Evolutionary conservation across 495 filamentous ascomycete species (phyloP), one percentile per base, ranked within the genome.

Genomic region (Penicillium turbatum): DNA sequence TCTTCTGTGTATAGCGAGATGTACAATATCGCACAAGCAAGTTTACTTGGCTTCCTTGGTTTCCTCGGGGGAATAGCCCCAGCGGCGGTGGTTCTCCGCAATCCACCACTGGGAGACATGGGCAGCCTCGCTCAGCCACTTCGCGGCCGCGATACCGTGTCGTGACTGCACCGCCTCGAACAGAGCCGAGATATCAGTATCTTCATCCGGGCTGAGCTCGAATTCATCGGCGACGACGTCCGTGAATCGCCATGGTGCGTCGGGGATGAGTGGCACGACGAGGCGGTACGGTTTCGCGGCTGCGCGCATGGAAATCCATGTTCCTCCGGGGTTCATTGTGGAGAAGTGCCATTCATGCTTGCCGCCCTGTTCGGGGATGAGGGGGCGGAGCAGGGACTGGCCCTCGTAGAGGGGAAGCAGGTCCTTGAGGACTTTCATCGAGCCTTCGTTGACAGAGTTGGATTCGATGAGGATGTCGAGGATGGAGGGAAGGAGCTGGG

Each of bases 241-340:
- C 5, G 64, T 64, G 50, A 73, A 77, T 16, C 63, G 62, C 50
- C 67, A 72, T 13, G 64, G 59, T 7, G 65, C 65, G 15, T 64
- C 58, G 24, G 59, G 54, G 26, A 66, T 63, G 10, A 77, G 57
- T 0, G 73, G 73, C 7, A 75, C 29, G 31, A 75, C 66, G 0
- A 77, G 59, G 9, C 73, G 65, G 49, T 60, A 66, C 0, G 65
- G 72, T 7, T 64, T 42, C 3, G 60, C 46, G 7, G 73, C 69
- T 8, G 69, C 68, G 13, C 69, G 65, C 21, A 73, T 55, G 31
- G 64, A 61, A 4, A 75, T 36, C 59, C 65, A 56, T 4, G 69
- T 61, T 11, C 73, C 70, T 1, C 73, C 73, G 0, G 73, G 65
- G 40, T 75, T 75, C 39, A 76, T 67, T 37, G 70, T 69, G 24